A percentile compares a stretch with the other conserved stretches of the same genome.
These are phyloP conservation scores for Cenococcum geophilum DNA, from an alignment of 495 filamentous ascomycete species.

Conservation along the genomic window DNA sequence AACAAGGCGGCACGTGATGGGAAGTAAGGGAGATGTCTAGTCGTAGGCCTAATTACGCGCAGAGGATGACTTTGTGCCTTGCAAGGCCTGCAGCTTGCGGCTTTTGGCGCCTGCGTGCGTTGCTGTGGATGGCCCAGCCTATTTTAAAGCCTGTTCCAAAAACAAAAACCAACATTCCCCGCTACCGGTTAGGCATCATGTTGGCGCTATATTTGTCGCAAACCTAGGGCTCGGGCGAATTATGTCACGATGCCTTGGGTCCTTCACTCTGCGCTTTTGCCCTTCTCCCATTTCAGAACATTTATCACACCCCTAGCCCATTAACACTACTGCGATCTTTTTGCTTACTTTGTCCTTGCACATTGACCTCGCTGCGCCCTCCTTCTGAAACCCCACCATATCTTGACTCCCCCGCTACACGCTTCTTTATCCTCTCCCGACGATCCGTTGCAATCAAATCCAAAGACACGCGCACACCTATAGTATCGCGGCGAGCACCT, in stretches of 20 bases:
- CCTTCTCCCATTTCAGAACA: not conserved
- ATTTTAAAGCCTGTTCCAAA: not conserved
- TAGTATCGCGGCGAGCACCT: not conserved
- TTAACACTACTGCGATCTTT: not conserved
- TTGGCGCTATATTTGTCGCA: too few species aligned
- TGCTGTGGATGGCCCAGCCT: not conserved
- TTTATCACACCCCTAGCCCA: not conserved
- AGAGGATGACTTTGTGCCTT: not conserved
- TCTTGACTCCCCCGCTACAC: not conserved
- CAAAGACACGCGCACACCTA: not conserved
- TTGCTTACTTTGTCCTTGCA: not conserved
- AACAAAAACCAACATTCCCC: not conserved
- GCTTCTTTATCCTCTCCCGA: not conserved
- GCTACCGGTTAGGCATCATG: not conserved
- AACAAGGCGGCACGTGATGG: too few species aligned
- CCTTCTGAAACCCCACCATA: conserved; percentile 2
- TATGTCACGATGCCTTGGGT: not conserved
- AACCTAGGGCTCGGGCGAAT: not conserved
- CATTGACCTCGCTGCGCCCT: not conserved
- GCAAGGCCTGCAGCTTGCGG: not conserved
- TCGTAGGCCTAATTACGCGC: too few species aligned
- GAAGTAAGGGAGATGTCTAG: too few species aligned
- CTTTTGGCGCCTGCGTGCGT: not conserved
- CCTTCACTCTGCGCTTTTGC: not conserved
- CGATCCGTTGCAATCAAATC: not conserved